Evolutionary conservation across 2,329 filamentous ascomycete species (phyloP).

Genomic region (Apiospora saccharicola): DNA sequence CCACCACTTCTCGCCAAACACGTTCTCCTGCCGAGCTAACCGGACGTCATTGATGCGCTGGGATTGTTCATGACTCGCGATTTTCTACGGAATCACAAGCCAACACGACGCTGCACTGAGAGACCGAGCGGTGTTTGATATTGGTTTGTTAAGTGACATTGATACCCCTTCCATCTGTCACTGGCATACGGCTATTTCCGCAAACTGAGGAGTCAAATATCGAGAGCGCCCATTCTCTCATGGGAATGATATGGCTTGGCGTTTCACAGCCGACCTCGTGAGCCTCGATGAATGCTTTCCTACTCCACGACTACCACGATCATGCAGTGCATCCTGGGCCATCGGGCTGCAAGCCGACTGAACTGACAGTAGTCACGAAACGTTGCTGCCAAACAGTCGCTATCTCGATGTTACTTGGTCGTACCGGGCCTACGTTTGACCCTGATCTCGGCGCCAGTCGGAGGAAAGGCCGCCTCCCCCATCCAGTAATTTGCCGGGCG

Average conservation of each 20-base stretch:
- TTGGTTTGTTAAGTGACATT: not conserved
- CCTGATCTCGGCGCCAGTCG: slow-evolving; percentile 31
- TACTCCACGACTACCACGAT: not conserved
- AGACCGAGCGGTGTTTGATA: not conserved
- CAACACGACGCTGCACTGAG: not conserved
- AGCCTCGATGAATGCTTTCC: not conserved
- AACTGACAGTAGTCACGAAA: not conserved
- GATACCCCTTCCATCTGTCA: no score
- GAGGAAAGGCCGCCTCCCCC: slow-evolving; percentile 32
- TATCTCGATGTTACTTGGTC: not conserved
- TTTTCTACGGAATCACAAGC: no score
- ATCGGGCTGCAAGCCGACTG: not conserved
- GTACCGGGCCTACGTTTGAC: slow-evolving; percentile 28
- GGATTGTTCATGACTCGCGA: not conserved
- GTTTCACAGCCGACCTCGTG: not conserved
- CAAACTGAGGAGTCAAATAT: no score
- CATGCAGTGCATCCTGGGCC: not conserved
- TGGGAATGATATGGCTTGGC: no score
- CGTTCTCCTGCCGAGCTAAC: not conserved
- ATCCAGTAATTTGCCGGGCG: slow-evolving; percentile 33
- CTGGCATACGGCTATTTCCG: no score
- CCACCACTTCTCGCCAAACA: not conserved
- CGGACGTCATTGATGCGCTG: not conserved
- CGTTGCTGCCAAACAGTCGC: not conserved
- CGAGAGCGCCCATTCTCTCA: no score